Evolutionary conservation across 2,329 filamentous ascomycete species (phyloP).

Genomic region (Pseudogymnoascus sp.): DNA sequence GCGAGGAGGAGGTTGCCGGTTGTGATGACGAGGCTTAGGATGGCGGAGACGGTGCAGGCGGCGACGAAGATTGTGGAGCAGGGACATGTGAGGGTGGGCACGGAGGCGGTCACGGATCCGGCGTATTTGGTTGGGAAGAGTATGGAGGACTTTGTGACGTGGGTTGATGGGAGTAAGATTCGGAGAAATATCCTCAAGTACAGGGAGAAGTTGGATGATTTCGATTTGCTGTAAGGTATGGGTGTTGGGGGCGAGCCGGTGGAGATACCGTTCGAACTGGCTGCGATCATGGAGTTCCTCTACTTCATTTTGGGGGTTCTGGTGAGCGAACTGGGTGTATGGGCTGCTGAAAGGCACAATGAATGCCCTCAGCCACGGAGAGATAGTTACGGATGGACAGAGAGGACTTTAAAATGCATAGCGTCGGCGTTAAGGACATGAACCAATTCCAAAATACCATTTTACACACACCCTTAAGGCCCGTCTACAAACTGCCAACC

Average conservation of each 20-base stretch:
- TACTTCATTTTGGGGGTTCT: background rate
- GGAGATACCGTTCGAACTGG: background rate
- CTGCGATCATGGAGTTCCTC: background rate
- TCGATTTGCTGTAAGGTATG: constrained; percentile 65
- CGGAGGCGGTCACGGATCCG: constrained; percentile 81
- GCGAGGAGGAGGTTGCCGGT: constrained; percentile 77
- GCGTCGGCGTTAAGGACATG: constrained; percentile 3
- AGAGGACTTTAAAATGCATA: background rate
- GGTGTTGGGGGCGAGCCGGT: background rate
- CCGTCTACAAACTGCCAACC: background rate
- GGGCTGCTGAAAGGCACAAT: background rate
- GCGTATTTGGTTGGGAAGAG: constrained; percentile 81
- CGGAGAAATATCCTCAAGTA: constrained; percentile 95
- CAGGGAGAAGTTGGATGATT: constrained; percentile 90
- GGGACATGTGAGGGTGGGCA: constrained; percentile 85
- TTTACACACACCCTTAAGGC: background rate
- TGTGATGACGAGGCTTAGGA: constrained; percentile 80
- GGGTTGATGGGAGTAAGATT: constrained; percentile 94
- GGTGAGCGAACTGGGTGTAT: background rate
- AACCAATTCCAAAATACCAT: background rate
- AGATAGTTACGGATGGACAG: background rate
- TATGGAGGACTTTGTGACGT: constrained; percentile 95
- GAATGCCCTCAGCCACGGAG: background rate
- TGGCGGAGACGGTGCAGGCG: constrained; percentile 85
- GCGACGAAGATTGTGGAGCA: constrained; percentile 87